Base-by-base conservation (phyloP, 2,329 filamentous ascomycete genomes). In the Didymella exigua region DNA sequence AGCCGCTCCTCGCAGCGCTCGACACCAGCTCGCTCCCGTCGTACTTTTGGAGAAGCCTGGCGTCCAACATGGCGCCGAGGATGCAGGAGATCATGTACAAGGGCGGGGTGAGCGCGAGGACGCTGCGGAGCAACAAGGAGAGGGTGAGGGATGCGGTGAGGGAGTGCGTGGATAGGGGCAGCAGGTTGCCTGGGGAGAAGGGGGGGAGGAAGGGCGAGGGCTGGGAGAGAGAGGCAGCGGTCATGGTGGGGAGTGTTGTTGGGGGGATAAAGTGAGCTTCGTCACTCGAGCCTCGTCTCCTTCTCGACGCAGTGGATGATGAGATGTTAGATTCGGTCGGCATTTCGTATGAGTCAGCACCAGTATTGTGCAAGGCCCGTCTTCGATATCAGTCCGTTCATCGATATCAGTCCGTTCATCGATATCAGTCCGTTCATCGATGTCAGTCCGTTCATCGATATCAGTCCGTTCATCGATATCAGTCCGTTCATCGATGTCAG, bases 31-130 rank as follows among this genome's bases (percentile, higher is more conserved):
- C 90, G 2, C 79, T 99, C 14, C 86, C 91, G 1, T 93, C 90
- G 0, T 96, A 93, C 73, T 99, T 96, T 77, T 99, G 95, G 92
- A 84, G 95, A 48, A 90, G 89, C 8, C 84, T 98, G 67, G 95
- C 95, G 0, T 86, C 89, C 0, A 88, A 86, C 51, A 81, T 98
- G 55, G 85, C 89, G 3, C 80, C 86, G 0, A 84, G 90, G 19
- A 91, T 96, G 0, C 88, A 92, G 73, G 93, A 98, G 62, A 90
- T 98, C 38, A 76, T 96, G 53, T 86, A 84, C 57, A 85, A 90
- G 54, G 93, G 93, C 2, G 93, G 95, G 0, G 89, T 93, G 0
- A 89, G 90, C 24, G 91, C 91, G 4, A 84, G 95, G 54, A 93
- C 91, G 4, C 78, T 99, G 60, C 85, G 85, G 65, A 85, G 86